Evolutionary conservation across 371 early-diverging fungal species (phyloP).

Genomic region (Zychaea mexicana): DNA sequence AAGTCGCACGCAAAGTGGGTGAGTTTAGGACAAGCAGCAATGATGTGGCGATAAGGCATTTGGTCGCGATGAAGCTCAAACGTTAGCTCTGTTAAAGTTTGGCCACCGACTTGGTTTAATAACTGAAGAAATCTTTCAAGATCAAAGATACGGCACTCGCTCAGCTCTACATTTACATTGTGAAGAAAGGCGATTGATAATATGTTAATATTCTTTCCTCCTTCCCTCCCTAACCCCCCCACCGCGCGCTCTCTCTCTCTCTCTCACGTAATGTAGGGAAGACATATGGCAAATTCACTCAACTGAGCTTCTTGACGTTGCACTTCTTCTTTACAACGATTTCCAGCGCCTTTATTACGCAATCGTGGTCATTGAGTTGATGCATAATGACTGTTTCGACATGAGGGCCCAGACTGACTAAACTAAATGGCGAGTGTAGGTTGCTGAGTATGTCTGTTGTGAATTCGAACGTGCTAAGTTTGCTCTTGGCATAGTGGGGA

Average conservation of each 20-base stretch:
- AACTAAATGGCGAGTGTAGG: background rate
- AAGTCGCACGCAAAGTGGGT: constrained; percentile 3
- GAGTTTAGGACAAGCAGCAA: background rate
- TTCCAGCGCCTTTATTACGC: background rate
- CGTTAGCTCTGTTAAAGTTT: constrained; percentile 12
- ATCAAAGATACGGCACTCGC: constrained; percentile 1
- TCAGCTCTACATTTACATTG: background rate
- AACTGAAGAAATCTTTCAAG: background rate
- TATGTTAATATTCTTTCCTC: background rate
- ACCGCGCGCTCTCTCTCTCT: too few species aligned
- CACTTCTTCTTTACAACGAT: background rate
- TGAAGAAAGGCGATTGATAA: background rate
- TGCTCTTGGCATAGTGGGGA: background rate
- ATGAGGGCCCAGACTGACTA: background rate
- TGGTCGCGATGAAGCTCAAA: constrained; percentile 16
- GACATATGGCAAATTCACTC: background rate
- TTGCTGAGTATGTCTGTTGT: background rate
- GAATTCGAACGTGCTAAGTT: background rate
- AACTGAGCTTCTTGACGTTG: background rate
- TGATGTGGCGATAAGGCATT: constrained; percentile 14
- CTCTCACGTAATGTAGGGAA: too few species aligned
- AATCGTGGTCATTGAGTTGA: background rate
- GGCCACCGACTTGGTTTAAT: background rate
- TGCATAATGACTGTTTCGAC: background rate
- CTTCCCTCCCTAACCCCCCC: too few species aligned